Evolutionary conservation across 1,284 basidiomycete species (phyloP).

Genomic region (Cutaneotrichosporon spelunceum): DNA sequence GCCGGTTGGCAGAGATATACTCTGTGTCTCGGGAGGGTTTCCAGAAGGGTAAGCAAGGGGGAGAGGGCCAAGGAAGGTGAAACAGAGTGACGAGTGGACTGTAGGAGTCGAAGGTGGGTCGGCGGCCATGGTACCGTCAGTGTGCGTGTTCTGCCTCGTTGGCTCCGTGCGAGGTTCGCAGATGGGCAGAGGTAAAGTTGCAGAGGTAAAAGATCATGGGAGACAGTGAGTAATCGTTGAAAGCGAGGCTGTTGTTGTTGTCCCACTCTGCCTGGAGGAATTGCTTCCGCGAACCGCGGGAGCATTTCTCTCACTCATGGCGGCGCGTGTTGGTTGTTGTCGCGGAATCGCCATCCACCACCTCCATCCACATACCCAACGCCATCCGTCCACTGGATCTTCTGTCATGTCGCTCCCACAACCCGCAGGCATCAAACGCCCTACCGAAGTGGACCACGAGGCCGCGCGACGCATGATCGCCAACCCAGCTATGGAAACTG

Average conservation of each 20-base stretch:
- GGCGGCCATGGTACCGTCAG: background rate
- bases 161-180: no score
- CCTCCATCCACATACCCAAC: background rate
- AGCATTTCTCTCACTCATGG: background rate
- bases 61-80: background rate
- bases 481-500: background rate
- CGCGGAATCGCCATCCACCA: background rate
- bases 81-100: no score
- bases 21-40: background rate
- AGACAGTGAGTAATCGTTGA: no score
- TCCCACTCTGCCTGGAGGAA: background rate
- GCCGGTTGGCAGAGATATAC: constrained; percentile 52
- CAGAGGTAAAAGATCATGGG: no score
- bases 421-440: constrained; percentile 17
- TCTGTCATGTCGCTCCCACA: constrained; percentile 1
- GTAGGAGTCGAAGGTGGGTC: background rate
- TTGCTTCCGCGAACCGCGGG: background rate
- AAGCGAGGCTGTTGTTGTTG: no score
- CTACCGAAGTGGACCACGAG: constrained; percentile 23
- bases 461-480: constrained; percentile 19
- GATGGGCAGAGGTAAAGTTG: no score
- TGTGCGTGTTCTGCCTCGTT: no score
- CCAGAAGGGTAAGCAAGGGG: background rate
- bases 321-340: background rate
- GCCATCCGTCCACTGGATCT: background rate